These are phyloP conservation scores for Linanthus parryae DNA, from an alignment of 148 eudicot genomes.

Conservation along the genomic window DNA sequence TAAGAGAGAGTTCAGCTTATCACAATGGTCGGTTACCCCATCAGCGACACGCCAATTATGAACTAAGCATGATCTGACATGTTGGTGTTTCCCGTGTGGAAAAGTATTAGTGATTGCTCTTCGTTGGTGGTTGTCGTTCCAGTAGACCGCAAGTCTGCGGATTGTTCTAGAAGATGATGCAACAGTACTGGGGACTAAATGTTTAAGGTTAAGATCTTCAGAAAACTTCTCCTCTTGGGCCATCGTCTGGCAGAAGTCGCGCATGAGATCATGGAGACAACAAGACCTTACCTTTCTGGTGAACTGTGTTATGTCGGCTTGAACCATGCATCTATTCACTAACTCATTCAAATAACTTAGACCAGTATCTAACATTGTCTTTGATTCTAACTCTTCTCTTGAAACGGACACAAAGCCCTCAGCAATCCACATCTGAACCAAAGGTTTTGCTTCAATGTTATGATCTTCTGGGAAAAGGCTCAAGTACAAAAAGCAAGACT, in stretches of 20 bases:
- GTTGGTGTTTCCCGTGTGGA: neutral
- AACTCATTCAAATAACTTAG: constrained; percentile 23
- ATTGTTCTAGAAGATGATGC: too few relatives aligned
- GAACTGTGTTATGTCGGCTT: constrained; percentile 10
- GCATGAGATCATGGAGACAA: constrained; percentile 21
- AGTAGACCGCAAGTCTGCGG: too few relatives aligned
- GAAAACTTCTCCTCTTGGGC: constrained; percentile 21
- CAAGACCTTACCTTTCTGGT: neutral
- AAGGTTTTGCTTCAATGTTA: constrained; percentile 15
- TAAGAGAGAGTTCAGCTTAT: neutral
- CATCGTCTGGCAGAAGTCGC: constrained; percentile 12
- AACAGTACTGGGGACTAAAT: neutral
- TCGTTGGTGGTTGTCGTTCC: too few relatives aligned
- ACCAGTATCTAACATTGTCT: constrained; percentile 14
- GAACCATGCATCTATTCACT: constrained; percentile 26
- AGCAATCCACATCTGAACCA: constrained; percentile 25
- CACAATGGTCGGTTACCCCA: neutral
- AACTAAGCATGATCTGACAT: constrained; percentile 7
- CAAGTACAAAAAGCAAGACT: constrained; percentile 31
- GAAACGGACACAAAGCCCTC: constrained; percentile 35
- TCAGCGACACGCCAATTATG: neutral
- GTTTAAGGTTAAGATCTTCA: neutral
- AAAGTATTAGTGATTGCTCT: too few relatives aligned
- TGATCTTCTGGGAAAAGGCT: constrained; percentile 16
- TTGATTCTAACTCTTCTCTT: neutral